A percentile compares a stretch with the other conserved stretches of the same genome.
phyloP scores from a whole-genome alignment of 2,329 filamentous ascomycete genomes.

The Verticillium isaacii region DNA sequence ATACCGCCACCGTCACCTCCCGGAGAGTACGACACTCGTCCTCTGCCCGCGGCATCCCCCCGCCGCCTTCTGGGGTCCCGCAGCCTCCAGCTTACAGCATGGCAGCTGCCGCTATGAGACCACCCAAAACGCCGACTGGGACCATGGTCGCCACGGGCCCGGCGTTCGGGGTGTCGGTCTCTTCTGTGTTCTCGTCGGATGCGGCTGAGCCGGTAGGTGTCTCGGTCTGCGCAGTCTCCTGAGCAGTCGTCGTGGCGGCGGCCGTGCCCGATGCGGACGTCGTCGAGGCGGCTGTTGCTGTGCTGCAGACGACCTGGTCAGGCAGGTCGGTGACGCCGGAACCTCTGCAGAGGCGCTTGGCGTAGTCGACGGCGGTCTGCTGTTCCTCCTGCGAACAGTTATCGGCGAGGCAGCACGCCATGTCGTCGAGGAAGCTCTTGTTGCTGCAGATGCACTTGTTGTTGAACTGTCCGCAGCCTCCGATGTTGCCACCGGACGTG shows the following conservation, averaged over 20 bases:
- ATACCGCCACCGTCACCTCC: too few relatives aligned
- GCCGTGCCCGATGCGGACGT: conserved; percentile 1
- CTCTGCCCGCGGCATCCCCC: background rate
- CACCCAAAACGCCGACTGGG: conserved; percentile 7
- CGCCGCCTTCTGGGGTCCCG: background rate
- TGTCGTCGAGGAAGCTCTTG: conserved; percentile 30
- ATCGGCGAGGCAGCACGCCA: conserved; percentile 35
- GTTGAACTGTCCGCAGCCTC: conserved; percentile 31
- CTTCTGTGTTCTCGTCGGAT: background rate
- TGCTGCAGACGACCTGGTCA: conserved; percentile 29
- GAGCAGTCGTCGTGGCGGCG: conserved; percentile 14
- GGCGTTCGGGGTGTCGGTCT: conserved; percentile 7
- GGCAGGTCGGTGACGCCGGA: conserved; percentile 27
- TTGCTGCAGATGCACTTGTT: conserved; percentile 37
- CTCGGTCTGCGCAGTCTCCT: conserved; percentile 16
- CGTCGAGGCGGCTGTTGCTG: conserved; percentile 1
- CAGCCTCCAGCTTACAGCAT: background rate
- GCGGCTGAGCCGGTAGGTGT: background rate
- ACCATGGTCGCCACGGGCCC: conserved; percentile 6
- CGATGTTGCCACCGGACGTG: conserved; percentile 27
- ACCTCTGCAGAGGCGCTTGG: conserved; percentile 31
- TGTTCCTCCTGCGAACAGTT: conserved; percentile 27
- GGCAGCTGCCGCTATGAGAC: conserved; percentile 9
- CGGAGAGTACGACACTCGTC: background rate
- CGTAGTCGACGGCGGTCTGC: conserved; percentile 28